Conservation (phyloP, 176 grass and related monocot species). For the Triticum dicoccoides region DNA sequence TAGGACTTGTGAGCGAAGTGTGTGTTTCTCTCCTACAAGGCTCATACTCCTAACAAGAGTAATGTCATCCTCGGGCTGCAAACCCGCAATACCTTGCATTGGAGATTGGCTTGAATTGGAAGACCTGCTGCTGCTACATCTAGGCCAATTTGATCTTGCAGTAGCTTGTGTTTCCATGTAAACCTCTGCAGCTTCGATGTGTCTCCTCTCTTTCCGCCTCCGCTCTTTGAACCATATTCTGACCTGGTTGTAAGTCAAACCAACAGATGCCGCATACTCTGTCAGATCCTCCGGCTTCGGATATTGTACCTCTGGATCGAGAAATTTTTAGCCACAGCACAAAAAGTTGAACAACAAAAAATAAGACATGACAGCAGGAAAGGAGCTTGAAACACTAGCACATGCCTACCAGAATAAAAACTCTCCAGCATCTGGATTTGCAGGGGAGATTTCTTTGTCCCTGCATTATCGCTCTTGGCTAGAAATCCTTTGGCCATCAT, state of each 20-base stretch:
- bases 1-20: slow-evolving; percentile 52
- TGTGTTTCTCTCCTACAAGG: slow-evolving; percentile 39
- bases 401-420: slow-evolving; percentile 65
- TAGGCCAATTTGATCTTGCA: slow-evolving; percentile 38
- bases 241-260: slow-evolving; percentile 78
- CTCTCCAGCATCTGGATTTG: slow-evolving; percentile 78
- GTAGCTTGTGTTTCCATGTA: slow-evolving; percentile 26
- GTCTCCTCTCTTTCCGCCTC: slow-evolving; percentile 89
- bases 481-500: slow-evolving; percentile 5
- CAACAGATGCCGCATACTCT: slow-evolving; percentile 60
- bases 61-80: neutral
- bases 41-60: slow-evolving; percentile 9
- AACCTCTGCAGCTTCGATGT: slow-evolving; percentile 31
- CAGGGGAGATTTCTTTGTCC: slow-evolving; percentile 61
- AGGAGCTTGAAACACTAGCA: neutral
- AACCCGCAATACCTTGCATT: neutral
- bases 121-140: slow-evolving; percentile 33
- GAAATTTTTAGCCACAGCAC: neutral
- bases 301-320: slow-evolving; percentile 64
- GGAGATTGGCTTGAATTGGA: slow-evolving; percentile 23
- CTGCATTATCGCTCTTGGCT: slow-evolving; percentile 36
- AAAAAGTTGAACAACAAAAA: neutral
- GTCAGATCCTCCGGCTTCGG: slow-evolving; percentile 63
- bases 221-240: slow-evolving; percentile 93
- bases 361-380: slow-evolving; percentile 17